Base-by-base conservation (phyloP, 345 rosid genomes). In the Syzygium jambos region DNA sequence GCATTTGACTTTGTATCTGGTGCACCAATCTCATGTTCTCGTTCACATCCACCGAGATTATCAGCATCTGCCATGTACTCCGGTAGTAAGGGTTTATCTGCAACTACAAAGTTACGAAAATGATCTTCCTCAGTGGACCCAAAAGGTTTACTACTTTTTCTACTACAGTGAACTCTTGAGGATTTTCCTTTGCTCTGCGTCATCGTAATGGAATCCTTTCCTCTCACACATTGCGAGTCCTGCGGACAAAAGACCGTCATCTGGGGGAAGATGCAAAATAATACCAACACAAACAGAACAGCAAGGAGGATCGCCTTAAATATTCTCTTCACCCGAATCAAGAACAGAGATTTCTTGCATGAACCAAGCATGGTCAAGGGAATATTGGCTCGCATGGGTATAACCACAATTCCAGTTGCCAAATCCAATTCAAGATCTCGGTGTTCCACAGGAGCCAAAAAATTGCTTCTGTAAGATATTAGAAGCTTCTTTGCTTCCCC, bases 381-480 rank as follows among this genome's bases (percentile, higher is more conserved):
- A 43, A 96, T 86, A 78, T 90, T 94, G 30, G 98, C 96, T 91
- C 91, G 95, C 94, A 95, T 91, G 27, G 97, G 98, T 85, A 96
- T 90, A 85, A 93, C 91, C 86, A 93, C 87, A 88, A 94, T 91
- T 80, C 96, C 98, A 86, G 93, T 89, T 53, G 91, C 90, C 89
- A 94, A 93, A 77, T 92, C 91, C 90, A 93, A 89, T 80, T 93
- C 93, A 86, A 94, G 95, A 91, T 94, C 94, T 86, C 90, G 87
- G 51, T 88, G 90, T 49, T 93, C 92, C 87, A 90, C 84, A n/a
- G 92, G 88, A 52, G 93, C 91, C 17, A 93, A 91, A 91, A 92
- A 93, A 86, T 94, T 92, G 34, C 93, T 86, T 88, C 90, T 91
- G 89, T 94, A 96, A 23, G 94, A 91, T 85, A 96, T 89, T 56